phyloP scores from a whole-genome alignment of 2,329 filamentous ascomycete genomes.

The Aureobasidium vineae region DNA sequence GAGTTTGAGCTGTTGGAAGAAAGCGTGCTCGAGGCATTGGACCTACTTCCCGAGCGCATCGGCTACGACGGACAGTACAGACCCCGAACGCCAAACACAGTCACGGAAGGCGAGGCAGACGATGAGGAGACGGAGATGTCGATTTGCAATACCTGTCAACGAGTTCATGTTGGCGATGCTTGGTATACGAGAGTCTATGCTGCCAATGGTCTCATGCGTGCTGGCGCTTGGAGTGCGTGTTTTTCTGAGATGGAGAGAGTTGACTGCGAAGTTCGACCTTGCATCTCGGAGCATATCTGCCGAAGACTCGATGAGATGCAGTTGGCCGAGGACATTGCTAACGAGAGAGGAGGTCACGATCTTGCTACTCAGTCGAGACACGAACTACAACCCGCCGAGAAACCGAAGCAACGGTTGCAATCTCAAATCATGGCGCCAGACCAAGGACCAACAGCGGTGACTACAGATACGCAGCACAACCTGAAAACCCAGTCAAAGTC shows the following conservation, averaged over 20 bases:
- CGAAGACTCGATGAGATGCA: slow-evolving; percentile 57
- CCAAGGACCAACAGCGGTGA: neutral
- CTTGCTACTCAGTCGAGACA: neutral
- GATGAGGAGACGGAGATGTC: slow-evolving; percentile 36
- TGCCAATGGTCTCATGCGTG: slow-evolving; percentile 89
- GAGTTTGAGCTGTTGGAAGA: slow-evolving; percentile 80
- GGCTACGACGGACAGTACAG: slow-evolving; percentile 16
- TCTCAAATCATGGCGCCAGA: neutral
- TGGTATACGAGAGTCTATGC: slow-evolving; percentile 89
- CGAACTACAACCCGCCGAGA: neutral
- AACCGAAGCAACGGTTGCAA: neutral
- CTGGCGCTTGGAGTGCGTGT: slow-evolving; percentile 86
- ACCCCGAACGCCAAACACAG: slow-evolving; percentile 2
- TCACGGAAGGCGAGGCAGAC: slow-evolving; percentile 24
- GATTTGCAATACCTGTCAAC: slow-evolving; percentile 46
- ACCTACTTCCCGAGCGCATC: slow-evolving; percentile 54
- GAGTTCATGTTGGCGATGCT: slow-evolving; percentile 33
- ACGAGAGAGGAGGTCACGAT: slow-evolving; percentile 18
- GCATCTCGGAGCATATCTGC: slow-evolving; percentile 60
- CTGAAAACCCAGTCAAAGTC: neutral
- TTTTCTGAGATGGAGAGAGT: slow-evolving; percentile 99
- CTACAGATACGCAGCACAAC: neutral
- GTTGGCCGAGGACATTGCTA: slow-evolving; percentile 43
- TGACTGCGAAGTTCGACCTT: slow-evolving; percentile 84
- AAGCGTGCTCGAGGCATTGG: slow-evolving; percentile 69